Evolutionary conservation across 2,329 filamentous ascomycete species (phyloP), one percentile per base, ranked within the genome.

Genomic region (Fusarium falciforme): DNA sequence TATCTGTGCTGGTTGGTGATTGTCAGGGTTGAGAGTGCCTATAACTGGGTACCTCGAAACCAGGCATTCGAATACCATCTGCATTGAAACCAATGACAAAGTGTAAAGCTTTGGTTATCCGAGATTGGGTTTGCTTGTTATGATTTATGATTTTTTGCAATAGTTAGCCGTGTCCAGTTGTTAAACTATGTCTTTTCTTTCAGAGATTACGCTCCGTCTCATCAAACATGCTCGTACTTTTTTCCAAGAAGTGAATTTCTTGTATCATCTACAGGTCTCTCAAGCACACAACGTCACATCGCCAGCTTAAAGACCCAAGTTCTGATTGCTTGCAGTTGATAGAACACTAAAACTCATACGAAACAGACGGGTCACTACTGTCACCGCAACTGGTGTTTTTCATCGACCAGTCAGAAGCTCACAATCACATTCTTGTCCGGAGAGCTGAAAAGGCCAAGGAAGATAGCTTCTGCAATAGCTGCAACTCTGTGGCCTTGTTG

Each of bases 101-200:
- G n/a, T 35, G 9, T 8, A 36, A 57, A 22, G 3, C n/a, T 25
- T 36, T 3, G 10, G 8, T 38, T 27, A 10, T 27, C 35, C 17
- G 12, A 38, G 16, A 40, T 59, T 44, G 25, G 35, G 27, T 20
- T 22, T 27, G 54, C 20, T 65, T 52, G 49, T 40, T n/a, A 59
- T 60, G 54, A 60, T 65, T 49, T n/a, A 47, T 36, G 62, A 60
- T 59, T 64, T 33, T 44, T 3, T 64, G 35, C 60, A 62, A 62
- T 33, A 52, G 5, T 91, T 38, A 29, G 57, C 36, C 33, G 52
- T 57, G 52, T 57, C 54, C 33, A 57, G 54, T 57, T 57, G 54
- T 49, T 14, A 36, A 61, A 49, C 42, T 14, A 38, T 38, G 33
- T 29, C 25, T 20, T 25, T 40, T n/a, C 22, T 14, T 22, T n/a